A percentile compares a stretch with the other conserved stretches of the same genome.
Evolutionary conservation across 495 filamentous ascomycete genomes (phyloP).

Genomic region (Massariosphaeria phaeospora): DNA sequence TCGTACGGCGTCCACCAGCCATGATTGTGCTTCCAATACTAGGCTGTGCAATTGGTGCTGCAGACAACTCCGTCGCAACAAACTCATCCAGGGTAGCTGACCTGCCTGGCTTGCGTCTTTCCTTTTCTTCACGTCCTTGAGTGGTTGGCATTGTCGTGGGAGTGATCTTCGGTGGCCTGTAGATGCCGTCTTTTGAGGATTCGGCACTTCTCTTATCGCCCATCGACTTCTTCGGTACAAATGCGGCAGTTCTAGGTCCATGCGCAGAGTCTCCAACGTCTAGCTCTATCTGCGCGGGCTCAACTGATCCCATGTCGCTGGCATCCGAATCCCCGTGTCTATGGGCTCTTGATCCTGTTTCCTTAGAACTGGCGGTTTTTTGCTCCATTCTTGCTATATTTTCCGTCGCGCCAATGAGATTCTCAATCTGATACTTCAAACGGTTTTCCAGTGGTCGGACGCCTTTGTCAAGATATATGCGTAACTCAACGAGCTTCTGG

Average conservation of each 20-base stretch:
- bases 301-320: conserved; percentile 26
- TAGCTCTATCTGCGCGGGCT: conserved; percentile 37
- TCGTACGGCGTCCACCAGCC: conserved; percentile 63
- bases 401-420: conserved; percentile 80
- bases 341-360: conserved; percentile 40
- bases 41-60: conserved; percentile 69
- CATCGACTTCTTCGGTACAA: conserved; percentile 42
- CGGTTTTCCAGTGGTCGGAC: conserved; percentile 81
- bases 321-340: conserved; percentile 35
- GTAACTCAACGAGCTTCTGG: conserved; percentile 76
- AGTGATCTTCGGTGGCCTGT: conserved; percentile 78
- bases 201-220: conserved; percentile 30
- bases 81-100: conserved; percentile 83
- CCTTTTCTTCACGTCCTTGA: conserved; percentile 52
- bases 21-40: conserved; percentile 80
- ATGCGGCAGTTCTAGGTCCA: conserved; percentile 60
- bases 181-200: conserved; percentile 54
- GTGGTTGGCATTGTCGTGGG: conserved; percentile 61
- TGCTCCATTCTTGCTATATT: conserved; percentile 57
- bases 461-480: conserved; percentile 85
- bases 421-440: conserved; percentile 86
- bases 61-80: conserved; percentile 70
- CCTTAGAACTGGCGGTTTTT: conserved; percentile 22
- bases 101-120: conserved; percentile 46
- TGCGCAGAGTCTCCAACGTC: conserved; percentile 61